Evolutionary conservation across 2,329 filamentous ascomycete species (phyloP), one percentile per base, ranked within the genome.

Genomic region (Fusarium kyushuense): DNA sequence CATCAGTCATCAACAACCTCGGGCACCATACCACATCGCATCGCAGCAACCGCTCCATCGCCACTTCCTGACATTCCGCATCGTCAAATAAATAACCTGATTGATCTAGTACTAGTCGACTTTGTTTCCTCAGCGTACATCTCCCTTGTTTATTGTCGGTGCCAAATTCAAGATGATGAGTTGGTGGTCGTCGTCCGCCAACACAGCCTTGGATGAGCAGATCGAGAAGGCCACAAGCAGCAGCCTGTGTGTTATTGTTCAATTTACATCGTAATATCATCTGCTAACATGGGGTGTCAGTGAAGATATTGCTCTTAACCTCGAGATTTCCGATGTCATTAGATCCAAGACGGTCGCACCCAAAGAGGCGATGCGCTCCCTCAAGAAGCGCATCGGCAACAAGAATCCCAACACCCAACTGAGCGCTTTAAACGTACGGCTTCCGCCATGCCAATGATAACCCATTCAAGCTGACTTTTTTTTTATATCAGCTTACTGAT

Each of bases 381-480:
- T 99, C 75, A 98, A 97, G 83, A 89, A 89, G 77, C 90, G 96
- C 78, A 94, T 99, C 84, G 94, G 93, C 80, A 94, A 97, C 84
- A 97, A 94, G 85, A 99, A 99, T 77, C 96, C 96, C 35, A 99
- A 99, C 79, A 90, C 96, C 35, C 96, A 99, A 83, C 85, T 99
- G 35, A 96, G 94, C 73, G 92, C 96, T n/a, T 83, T 99, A 56
- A 96, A 96, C 79, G 93, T 96, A 85, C 61, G 83, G 35, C 32
- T 43, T 32, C 13, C 16, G 5, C 30, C 27, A 35, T 27, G 9
- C 27, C 41, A 30, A n/a, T 46, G 35, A 27, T 17, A 40, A 55
- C 36, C 23, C 29, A 27, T 21, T 14, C 8, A 48, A 53, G 58
- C 70, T 75, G 55, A 73, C 60, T 14, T 49, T 63, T 25, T n/a